Base-by-base conservation (phyloP, 164 flowering plant genomes). In the Saururus chinensis region DNA sequence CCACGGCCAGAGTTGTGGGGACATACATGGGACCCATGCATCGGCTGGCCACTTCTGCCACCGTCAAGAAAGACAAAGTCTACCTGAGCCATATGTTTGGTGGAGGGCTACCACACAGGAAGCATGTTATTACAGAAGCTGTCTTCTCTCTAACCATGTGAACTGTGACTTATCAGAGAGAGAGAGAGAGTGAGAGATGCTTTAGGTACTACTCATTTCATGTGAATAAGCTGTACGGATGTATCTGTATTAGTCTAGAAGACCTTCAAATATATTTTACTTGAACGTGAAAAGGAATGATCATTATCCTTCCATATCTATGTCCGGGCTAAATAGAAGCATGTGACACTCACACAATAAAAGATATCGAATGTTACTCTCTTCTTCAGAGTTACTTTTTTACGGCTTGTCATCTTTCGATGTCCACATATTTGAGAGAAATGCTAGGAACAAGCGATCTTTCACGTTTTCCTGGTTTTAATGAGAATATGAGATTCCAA, bases 41-140 rank as follows among this genome's bases (percentile, higher is more conserved):
- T 59, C 81, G 96, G 30, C 13, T 86, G 51, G 89, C 89, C 1
- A 73, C 98, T 1, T 76, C 89, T 0, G 95, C 81, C 0, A 82
- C 84, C 0, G 84, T 93, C 71, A 89, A 89, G 79, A 91, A 89
- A 68, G 98, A 87, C 42, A 84, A 71, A 79, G 86, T 77, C 13
- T 88, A 84, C 63, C 61, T 93, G 25, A 85, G 67, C 59, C 89
- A 87, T 65, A 6, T 86, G 64, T 0, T 92, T 53, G 98, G 98
- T 22, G 60, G 88, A 61, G 96, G 96, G n/a, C 24, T 77, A 82
- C 21, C 89, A 1, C 79, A 58, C 70, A 82, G 69, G 70, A 86
- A 84, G 63, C 98, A 93, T 77, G 81, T 77, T n/a, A 59, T 89
- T 58, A 80, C 80, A 13, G 90, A 93, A 70, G 96, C 96, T 0